Evolutionary conservation across 768 basidiomycete genomes (phyloP).

Genomic region (Lentinula sp.): DNA sequence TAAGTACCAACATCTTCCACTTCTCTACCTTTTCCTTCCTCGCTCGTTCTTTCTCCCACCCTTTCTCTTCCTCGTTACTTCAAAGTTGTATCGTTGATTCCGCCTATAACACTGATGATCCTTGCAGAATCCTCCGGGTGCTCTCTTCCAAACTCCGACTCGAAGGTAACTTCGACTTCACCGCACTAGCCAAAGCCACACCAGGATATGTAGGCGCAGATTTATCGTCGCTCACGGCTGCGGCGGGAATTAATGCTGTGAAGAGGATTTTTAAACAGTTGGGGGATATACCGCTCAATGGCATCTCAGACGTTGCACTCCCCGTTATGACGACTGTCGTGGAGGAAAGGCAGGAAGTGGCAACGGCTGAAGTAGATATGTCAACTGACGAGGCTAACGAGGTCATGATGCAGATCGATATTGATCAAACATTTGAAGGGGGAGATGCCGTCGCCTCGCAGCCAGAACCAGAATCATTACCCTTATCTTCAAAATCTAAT

Average conservation of each 20-base stretch:
- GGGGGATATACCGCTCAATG: conserved; percentile 34
- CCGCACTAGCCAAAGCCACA: conserved; percentile 81
- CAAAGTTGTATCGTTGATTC: too few relatives aligned
- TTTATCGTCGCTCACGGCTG: conserved; percentile 82
- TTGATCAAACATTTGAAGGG: not conserved
- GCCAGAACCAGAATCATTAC: too few relatives aligned
- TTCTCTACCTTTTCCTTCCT: too few relatives aligned
- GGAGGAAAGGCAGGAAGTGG: not conserved
- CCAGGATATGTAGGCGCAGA: conserved; percentile 98
- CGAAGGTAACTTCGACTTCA: conserved; percentile 85
- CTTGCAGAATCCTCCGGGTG: conserved; percentile 75
- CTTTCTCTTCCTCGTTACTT: too few relatives aligned
- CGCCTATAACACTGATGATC: not conserved
- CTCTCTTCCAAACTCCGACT: conserved; percentile 79
- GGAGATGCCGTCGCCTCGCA: too few relatives aligned
- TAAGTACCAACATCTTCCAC: conserved; percentile 28
- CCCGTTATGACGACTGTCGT: too few relatives aligned
- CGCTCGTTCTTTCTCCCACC: too few relatives aligned
- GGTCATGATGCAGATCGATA: conserved; percentile 39
- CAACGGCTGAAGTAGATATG: not conserved
- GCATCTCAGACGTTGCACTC: too few relatives aligned
- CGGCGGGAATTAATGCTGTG: conserved; percentile 93
- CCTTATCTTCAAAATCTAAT: not conserved
- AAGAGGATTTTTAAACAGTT: conserved; percentile 89
- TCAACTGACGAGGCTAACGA: conserved; percentile 25